A percentile compares a stretch with the other conserved stretches of the same genome.
These are phyloP conservation scores for Mycena floridula DNA, from an alignment of 768 basidiomycete species.

Conservation along the genomic window DNA sequence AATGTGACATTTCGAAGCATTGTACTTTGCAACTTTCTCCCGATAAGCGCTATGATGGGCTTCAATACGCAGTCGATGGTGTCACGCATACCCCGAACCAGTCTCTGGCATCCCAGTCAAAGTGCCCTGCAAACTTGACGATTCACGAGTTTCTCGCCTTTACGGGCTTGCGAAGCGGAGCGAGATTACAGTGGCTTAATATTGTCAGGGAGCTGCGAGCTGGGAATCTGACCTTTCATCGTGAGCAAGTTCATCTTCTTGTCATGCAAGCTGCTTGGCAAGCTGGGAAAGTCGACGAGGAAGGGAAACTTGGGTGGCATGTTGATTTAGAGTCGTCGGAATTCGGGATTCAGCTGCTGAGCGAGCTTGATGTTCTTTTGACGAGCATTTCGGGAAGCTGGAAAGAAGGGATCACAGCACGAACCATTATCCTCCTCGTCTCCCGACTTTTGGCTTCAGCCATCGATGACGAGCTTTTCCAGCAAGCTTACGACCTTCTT, in stretches of 20 bases:
- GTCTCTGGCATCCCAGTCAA: slow-evolving; percentile 31
- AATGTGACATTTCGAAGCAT: slow-evolving; percentile 8
- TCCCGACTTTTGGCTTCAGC: slow-evolving; percentile 26
- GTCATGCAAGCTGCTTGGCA: slow-evolving; percentile 39
- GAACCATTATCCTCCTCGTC: slow-evolving; percentile 27
- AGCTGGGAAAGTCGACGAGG: slow-evolving; percentile 22
- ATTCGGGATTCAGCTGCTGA: slow-evolving; percentile 31
- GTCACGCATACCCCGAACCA: slow-evolving; percentile 35
- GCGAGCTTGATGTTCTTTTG: slow-evolving; percentile 27
- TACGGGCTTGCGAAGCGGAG: slow-evolving; percentile 36
- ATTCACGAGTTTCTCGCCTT: slow-evolving; percentile 42
- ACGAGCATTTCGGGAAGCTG: slow-evolving; percentile 34
- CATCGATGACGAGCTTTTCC: not conserved
- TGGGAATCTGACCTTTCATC: slow-evolving; percentile 29
- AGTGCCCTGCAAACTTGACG: slow-evolving; percentile 31
- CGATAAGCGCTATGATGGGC: slow-evolving; percentile 24
- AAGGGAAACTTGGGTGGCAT: slow-evolving; percentile 30
- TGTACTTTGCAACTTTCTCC: slow-evolving; percentile 19
- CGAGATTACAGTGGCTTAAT: slow-evolving; percentile 42
- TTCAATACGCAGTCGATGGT: slow-evolving; percentile 28
- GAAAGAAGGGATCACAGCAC: slow-evolving; percentile 25
- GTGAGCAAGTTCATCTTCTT: slow-evolving; percentile 32
- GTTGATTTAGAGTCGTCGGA: slow-evolving; percentile 19
- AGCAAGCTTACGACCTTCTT: slow-evolving; percentile 17
- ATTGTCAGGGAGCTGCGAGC: slow-evolving; percentile 36